Evolutionary conservation across 2,329 filamentous ascomycete species (phyloP).

Genomic region (Tolypocladium album): DNA sequence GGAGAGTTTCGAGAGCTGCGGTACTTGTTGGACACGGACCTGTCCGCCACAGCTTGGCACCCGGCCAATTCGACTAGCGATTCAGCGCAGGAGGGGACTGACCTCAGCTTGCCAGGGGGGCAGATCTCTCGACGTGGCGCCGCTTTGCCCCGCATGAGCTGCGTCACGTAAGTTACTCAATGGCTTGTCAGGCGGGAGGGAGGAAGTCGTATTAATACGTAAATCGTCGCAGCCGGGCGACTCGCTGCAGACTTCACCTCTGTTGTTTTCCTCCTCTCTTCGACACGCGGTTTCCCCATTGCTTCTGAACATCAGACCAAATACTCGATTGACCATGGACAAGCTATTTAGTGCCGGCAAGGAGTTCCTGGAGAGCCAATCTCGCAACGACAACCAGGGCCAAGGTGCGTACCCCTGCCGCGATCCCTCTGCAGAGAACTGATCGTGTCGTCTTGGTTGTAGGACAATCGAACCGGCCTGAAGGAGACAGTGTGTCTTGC

Average conservation of each 20-base stretch:
- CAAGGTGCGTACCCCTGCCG: neutral
- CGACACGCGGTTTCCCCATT: neutral
- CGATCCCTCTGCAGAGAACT: neutral
- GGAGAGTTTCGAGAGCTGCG: neutral
- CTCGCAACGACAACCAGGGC: conserved; percentile 11
- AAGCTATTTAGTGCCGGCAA: conserved; percentile 26
- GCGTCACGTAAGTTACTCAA: neutral
- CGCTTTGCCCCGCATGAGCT: neutral
- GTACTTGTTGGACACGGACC: neutral
- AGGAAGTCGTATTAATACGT: neutral
- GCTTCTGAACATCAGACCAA: neutral
- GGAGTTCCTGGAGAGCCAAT: conserved; percentile 22
- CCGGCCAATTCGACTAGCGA: neutral
- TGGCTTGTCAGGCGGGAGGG: too few species aligned
- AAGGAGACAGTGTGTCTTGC: conserved; percentile 6
- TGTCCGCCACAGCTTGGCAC: neutral
- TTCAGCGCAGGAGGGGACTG: neutral
- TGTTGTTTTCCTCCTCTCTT: neutral
- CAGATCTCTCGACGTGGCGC: neutral
- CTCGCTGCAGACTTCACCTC: neutral
- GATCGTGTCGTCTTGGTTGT: neutral
- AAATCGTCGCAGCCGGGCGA: neutral
- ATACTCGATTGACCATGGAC: conserved; percentile 20
- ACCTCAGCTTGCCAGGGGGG: neutral
- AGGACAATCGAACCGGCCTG: conserved; percentile 2